Evolutionary conservation across 2,329 filamentous ascomycete genomes (phyloP), one percentile per base, ranked within the genome.

Genomic region (Claviceps spartinae): DNA sequence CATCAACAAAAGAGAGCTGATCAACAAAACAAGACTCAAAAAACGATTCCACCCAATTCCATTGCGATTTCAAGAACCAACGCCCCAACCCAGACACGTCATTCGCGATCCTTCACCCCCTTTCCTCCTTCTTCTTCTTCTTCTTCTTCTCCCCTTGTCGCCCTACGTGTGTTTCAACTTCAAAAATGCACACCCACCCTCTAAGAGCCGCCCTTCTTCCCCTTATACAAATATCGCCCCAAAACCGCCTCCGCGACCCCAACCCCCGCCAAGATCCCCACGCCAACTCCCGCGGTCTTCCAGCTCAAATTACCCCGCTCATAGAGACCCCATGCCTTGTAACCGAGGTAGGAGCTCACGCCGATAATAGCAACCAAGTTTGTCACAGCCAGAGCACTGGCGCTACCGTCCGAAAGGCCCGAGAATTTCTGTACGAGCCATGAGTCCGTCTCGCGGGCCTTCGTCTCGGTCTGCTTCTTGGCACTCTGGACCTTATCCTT

Each of bases 251-350:
- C 74, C 1, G 72, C 67, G 14, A 70, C 67, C 22, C 74, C 75
- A 2, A 79, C 72, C 5, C 68, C 65, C 3, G 72, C 70, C 3
- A 78, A 50, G 41, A 80, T 69, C 43, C 76, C 75, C 11, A 74
- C 64, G 4, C 78, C 78, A 0, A 78, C 52, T 18, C 76, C 73
- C 16, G 74, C 65, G 53, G 65, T 68, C 66, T 74, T 70, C 72
- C 73, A 77, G 58, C 67, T 67, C 49, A 81, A 63, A 45, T 68
- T 67, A 45, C 75, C 74, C 50, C 68, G 69, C 62, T 79, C 73
- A 58, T 79, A 78, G 56, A 80, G 66, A 6, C 72, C 72, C 71
- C 75, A 78, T 20, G 73, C 77, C 65, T 72, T 74, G 67, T 75
- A 77, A 41, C 77, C 76, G 13, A 80, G 63, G 64, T 71, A 77